Evolutionary conservation across 257 asterid genomes (phyloP), one percentile per base, ranked within the genome.

Genomic region (Parsonsia alboflavescens): DNA sequence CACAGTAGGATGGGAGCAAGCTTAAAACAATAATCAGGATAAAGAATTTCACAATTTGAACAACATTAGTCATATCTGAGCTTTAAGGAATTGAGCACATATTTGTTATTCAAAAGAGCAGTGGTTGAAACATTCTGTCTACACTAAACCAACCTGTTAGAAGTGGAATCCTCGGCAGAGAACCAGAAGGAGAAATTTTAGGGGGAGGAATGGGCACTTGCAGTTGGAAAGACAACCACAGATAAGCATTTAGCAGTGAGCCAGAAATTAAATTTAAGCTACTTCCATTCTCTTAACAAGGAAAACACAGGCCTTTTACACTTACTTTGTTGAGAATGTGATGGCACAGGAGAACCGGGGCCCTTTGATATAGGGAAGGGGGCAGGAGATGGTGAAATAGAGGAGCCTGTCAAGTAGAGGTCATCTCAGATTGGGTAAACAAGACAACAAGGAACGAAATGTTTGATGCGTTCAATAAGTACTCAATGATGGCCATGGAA

Each of bases 181-280:
- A 53, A 70, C 74, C 79, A 71, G 85, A 70, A 36, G 91, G 96
- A 80, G 87, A 75, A 39, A 45, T 79, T 81, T 85, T 83, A 57
- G 90, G 92, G 82, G 86, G 80, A 77, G 78, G 39, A 79, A 74
- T 26, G n/a, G 91, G 91, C 82, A 74, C 96, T 92, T 79, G 83
- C 77, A 84, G 73, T 75, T 69, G 68, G 49, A 84, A 81, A 82
- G 50, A 80, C 73, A 13, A 79, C 74, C 19, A 73, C 68, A 78
- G 78, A 75, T 78, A 63, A 84, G 85, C 24, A 78, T 52, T 61
- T 26, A 58, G 73, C 56, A 79, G 72, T 42, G 65, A 62, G 80
- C 49, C 49, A 45, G 67, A 79, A 77, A 72, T 72, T 9, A 57
- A 74, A 75, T 68, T 49, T 61, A 70, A 44, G 68, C 42, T n/a